Base-by-base conservation (phyloP, 164 flowering plant species). In the Annona squamosa region DNA sequence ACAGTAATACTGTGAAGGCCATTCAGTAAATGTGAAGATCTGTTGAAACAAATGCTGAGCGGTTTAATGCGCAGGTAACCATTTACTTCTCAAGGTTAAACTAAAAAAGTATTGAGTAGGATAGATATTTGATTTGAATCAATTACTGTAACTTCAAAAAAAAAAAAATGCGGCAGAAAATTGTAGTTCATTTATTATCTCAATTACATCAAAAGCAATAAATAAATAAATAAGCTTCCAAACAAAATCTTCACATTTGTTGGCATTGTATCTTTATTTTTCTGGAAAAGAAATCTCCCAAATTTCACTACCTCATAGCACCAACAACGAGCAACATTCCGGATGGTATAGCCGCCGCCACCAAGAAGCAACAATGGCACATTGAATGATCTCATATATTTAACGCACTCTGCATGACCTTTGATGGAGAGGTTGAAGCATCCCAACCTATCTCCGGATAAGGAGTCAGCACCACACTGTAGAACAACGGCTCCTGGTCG, bases 291-390 rank as follows among this genome's bases (percentile, higher is more conserved):
- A 26, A 65, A 41, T 37, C 46, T 26, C 68, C 10, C 17, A 65
- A 65, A 42, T 17, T 48, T 18, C 19, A 45, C 18, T 79, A 88
- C 92, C 92, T 90, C 94, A 73, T 86, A 90, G 76, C 92, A 88
- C 94, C 94, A 90, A 76, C 92, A 88, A 6, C 94, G 89, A 77
- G 94, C 94, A 80, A 90, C 94, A 82, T 90, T 90, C 45, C 94
- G 80, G 44, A 90, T 90, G 7, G 94, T 90, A 70, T 90, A 90
- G 43, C 94, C 94, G 64, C 94, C 94, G 17, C 94, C 92, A 62
- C 92, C 94, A 37, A 90, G 73, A 48, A 90, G 80, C 80, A 90
- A 78, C 42, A 88, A 74, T 64, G 94, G 94, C 61, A 90, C 94
- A 79, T 90, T 90, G 73, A 88, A 90, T 9, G 92, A 88, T 83